These are phyloP conservation scores for Aspergillus alliaceus DNA, from an alignment of 2,329 filamentous ascomycete genomes.

Conservation along the genomic window DNA sequence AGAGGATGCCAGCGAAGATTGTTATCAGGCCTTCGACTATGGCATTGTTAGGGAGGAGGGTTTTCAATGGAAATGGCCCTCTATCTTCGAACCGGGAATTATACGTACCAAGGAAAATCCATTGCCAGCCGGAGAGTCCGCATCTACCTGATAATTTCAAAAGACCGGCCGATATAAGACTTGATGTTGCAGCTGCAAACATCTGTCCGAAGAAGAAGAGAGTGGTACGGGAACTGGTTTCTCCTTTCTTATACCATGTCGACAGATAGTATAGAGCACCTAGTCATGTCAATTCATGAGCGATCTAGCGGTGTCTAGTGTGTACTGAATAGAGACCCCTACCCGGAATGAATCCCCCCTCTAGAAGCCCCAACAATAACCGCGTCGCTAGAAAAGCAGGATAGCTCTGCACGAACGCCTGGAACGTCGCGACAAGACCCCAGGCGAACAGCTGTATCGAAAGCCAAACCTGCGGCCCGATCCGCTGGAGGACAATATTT, in stretches of 20 bases:
- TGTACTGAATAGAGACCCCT: slow-evolving; percentile 15
- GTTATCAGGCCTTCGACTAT: neutral
- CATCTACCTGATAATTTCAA: slow-evolving; percentile 8
- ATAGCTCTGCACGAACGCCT: slow-evolving; percentile 53
- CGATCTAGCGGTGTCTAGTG: neutral
- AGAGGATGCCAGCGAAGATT: slow-evolving; percentile 8
- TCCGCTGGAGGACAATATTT: slow-evolving; percentile 53
- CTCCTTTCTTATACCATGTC: slow-evolving; percentile 8
- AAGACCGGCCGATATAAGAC: slow-evolving; percentile 10
- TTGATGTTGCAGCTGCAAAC: slow-evolving; percentile 6
- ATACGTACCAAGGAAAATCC: slow-evolving; percentile 12
- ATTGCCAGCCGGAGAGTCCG: slow-evolving; percentile 8
- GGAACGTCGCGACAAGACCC: slow-evolving; percentile 56
- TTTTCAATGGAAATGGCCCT: neutral
- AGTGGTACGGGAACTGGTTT: slow-evolving; percentile 9
- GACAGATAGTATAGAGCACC: slow-evolving; percentile 1
- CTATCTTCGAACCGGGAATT: too few relatives aligned
- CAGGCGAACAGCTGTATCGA: slow-evolving; percentile 55
- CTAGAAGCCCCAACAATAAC: slow-evolving; percentile 54
- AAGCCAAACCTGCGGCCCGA: slow-evolving; percentile 56
- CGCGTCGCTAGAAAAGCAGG: slow-evolving; percentile 51
- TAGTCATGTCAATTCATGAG: neutral
- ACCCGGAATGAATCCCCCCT: slow-evolving; percentile 58
- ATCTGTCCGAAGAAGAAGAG: slow-evolving; percentile 15
- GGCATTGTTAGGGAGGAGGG: neutral